phyloP scores from a whole-genome alignment of 1,139 yeast genomes.

The Entelexis paramagnoliae region DNA sequence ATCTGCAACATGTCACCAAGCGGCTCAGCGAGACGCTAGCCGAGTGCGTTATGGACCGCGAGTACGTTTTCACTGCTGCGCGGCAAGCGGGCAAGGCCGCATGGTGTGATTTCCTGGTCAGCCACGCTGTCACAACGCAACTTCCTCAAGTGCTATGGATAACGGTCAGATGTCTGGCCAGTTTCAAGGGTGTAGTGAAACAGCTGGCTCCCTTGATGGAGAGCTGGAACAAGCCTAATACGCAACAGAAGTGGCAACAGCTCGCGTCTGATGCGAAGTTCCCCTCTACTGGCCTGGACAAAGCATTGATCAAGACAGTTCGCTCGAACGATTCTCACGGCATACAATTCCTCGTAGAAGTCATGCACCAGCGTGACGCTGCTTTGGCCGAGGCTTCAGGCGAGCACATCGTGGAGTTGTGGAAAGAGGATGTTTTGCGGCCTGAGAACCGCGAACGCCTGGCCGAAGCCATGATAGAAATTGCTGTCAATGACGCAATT shows the following conservation, averaged over 20 bases:
- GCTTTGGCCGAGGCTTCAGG: constrained; percentile 44
- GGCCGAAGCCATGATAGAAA: constrained; percentile 51
- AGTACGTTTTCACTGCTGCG: constrained; percentile 17
- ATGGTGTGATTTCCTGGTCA: constrained; percentile 22
- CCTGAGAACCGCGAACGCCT: constrained; percentile 49
- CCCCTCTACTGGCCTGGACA: constrained; percentile 20
- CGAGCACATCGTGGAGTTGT: constrained; percentile 44
- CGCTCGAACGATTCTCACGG: constrained; percentile 34
- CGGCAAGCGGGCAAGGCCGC: constrained; percentile 22
- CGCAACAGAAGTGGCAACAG: constrained; percentile 15
- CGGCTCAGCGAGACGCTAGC: constrained; percentile 13
- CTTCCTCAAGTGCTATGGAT: constrained; percentile 20
- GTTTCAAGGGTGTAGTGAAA: constrained; percentile 23
- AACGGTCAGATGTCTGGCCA: constrained; percentile 15
- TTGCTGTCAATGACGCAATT: constrained; percentile 37
- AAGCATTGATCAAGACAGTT: constrained; percentile 20
- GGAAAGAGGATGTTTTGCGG: constrained; percentile 40
- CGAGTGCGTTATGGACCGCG: constrained; percentile 23
- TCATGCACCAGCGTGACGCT: constrained; percentile 33
- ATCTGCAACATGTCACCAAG: constrained; percentile 11
- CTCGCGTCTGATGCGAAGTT: constrained; percentile 18
- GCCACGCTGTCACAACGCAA: constrained; percentile 16
- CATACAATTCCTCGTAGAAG: constrained; percentile 49
- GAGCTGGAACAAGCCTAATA: constrained; percentile 16
- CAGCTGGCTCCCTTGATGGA: constrained; percentile 18